Base-by-base conservation (phyloP, 108 stramenopile genomes). In the Pseudonitzschia pungens region DNA sequence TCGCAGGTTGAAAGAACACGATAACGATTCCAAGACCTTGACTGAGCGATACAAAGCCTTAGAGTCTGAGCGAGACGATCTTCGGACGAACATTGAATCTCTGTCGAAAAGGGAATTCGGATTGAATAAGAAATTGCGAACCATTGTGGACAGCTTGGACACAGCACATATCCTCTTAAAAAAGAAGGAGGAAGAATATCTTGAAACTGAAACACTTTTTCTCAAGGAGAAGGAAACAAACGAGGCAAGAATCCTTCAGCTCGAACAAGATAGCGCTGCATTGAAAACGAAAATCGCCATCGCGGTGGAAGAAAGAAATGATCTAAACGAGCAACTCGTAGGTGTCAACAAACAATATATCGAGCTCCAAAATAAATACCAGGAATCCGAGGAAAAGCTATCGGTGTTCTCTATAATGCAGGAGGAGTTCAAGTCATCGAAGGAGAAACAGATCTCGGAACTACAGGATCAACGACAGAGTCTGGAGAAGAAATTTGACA, bases 11-110 rank as follows among this genome's bases (percentile, higher is more conserved):
- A 50, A 48, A 21, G 28, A 67, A 21, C 43, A 67, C 18, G 44
- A 44, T 6, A 21, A 45, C 4, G 6, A 16, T 67, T 21, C 45
- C 2, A 44, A 24, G 42, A 24, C 42, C 2, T 48, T 24, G 0
- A 26, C 40, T 10, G 44, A 67, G 11, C 24, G 43, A 26, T 48
- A 40, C 1, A 22, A 50, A 14, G 11, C 12, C n/a, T 48, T 67
- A 16, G 44, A 45, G 16, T 43, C 42, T 7, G 66, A 67, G 27
- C 44, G 66, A 28, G 44, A 67, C 44, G 45, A 67, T 45, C 28
- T 67, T 7, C 66, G 42, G 2, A 44, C 5, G 0, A 27, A 67
- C 16, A 2, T 67, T 0, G 15, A 67, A 31, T 44, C 44, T 9
- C 26, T 36, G 24, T 14, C 43, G 42, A 31, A 28, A 16, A 48